These are phyloP conservation scores for Galerina marginata DNA, from an alignment of 768 basidiomycete genomes.

Conservation along the genomic window DNA sequence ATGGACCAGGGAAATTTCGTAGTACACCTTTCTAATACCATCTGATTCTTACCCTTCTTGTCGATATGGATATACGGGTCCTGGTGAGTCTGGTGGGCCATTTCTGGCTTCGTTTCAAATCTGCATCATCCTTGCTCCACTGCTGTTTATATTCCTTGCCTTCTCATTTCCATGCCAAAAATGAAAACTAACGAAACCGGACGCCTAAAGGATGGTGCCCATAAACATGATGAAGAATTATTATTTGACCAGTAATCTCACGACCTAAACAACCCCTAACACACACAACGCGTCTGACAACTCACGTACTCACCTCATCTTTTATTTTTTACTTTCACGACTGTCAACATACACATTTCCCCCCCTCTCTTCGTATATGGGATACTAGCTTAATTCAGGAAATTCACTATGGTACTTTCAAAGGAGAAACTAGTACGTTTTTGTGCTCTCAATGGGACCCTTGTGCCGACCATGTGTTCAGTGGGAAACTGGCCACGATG, in stretches of 20 bases:
- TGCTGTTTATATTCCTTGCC: conserved; percentile 14
- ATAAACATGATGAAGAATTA: too few species aligned
- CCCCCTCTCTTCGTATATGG: background rate
- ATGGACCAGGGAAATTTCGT: conserved; percentile 39
- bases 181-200: conserved; percentile 12
- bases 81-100: conserved; percentile 16
- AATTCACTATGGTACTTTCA: conserved; percentile 21
- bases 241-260: too few species aligned
- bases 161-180: conserved; percentile 15
- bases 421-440: conserved; percentile 24
- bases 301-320: too few species aligned
- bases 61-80: conserved; percentile 21
- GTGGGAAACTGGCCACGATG: conserved; percentile 71
- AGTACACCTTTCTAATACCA: conserved; percentile 40
- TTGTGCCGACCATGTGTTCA: conserved; percentile 20
- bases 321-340: too few species aligned
- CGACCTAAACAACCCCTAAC: too few species aligned
- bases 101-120: conserved; percentile 16
- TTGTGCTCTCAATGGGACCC: background rate
- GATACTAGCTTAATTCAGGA: background rate
- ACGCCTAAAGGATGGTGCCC: too few species aligned
- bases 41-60: conserved; percentile 21
- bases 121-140: conserved; percentile 19
- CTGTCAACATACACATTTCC: background rate
- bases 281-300: too few species aligned